Percentiles rank a stretch among this genome's conserved stretches.
phyloP scores from a whole-genome alignment of 768 basidiomycete species.

The Leucosporidium creatinivorum region DNA sequence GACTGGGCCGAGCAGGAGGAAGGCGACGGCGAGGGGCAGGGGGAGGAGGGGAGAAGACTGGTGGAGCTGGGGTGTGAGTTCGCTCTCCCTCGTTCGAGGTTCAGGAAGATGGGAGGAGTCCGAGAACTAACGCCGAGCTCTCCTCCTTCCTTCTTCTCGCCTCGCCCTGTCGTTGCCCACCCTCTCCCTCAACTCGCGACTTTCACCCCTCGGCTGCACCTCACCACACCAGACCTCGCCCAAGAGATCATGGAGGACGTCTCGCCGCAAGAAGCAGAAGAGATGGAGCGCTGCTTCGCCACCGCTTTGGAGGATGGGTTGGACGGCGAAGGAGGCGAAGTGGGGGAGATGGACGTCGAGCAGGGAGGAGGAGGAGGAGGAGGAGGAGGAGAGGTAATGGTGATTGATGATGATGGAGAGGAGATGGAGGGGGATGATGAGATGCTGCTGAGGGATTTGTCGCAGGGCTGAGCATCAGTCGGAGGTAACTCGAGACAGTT shows the following conservation, averaged over 20 bases:
- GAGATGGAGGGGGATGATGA: too few species aligned
- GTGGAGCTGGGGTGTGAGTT: slow-evolving; percentile 20
- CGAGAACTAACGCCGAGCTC: neutral
- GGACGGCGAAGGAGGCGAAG: neutral
- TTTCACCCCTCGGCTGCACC: neutral
- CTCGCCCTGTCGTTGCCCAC: too few species aligned
- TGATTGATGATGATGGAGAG: too few species aligned
- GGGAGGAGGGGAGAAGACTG: slow-evolving; percentile 6
- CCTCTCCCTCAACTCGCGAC: too few species aligned
- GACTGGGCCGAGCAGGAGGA: slow-evolving; percentile 18
- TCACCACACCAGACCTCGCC: slow-evolving; percentile 18
- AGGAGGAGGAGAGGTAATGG: too few species aligned
- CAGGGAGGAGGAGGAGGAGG: too few species aligned
- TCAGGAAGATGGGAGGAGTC: neutral
- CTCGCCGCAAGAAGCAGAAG: slow-evolving; percentile 20
- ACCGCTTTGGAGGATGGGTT: neutral
- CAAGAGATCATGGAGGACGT: slow-evolving; percentile 31
- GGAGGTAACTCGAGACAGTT: too few species aligned
- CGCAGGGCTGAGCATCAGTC: too few species aligned
- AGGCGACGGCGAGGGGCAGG: too few species aligned
- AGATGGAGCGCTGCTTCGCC: slow-evolving; percentile 26
- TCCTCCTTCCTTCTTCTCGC: neutral
- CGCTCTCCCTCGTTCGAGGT: too few species aligned
- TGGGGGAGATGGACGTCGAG: neutral
- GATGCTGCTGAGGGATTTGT: too few species aligned